These are phyloP conservation scores for Sarocladium kiliense DNA, from an alignment of 2,329 filamentous ascomycete genomes.

Conservation along the genomic window DNA sequence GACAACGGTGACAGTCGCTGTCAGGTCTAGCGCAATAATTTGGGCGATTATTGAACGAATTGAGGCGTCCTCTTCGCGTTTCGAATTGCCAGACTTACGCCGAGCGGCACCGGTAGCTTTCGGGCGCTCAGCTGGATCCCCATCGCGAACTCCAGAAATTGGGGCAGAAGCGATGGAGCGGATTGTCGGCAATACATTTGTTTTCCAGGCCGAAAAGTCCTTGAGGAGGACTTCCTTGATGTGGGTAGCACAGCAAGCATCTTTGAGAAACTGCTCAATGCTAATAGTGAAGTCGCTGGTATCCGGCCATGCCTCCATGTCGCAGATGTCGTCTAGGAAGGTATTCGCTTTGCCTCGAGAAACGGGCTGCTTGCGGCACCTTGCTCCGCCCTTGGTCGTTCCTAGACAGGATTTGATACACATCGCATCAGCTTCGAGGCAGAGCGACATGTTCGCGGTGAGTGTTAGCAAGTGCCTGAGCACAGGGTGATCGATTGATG, in stretches of 20 bases:
- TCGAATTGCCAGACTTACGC: not conserved
- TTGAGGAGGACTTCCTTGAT: not conserved
- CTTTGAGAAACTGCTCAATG: not conserved
- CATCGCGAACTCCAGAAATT: too few relatives aligned
- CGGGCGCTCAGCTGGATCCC: too few relatives aligned
- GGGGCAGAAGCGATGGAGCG: not conserved
- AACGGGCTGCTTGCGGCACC: too few relatives aligned
- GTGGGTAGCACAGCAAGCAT: not conserved
- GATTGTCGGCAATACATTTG: not conserved
- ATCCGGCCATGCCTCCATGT: not conserved
- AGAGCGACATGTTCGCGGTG: not conserved
- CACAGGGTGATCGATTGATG: not conserved
- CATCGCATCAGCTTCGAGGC: not conserved
- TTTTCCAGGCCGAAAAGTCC: not conserved
- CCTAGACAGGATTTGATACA: not conserved
- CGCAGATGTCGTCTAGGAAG: not conserved
- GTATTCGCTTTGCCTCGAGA: not conserved
- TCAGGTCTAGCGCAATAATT: too few relatives aligned
- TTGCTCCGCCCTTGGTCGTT: not conserved
- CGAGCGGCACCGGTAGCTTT: too few relatives aligned
- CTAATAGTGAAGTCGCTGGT: not conserved
- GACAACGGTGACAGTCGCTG: not conserved
- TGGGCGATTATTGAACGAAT: not conserved
- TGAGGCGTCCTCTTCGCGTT: not conserved
- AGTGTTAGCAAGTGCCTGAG: not conserved